A percentile compares a stretch with the other conserved stretches of the same genome.
Evolutionary conservation across 352 stramenopile species (phyloP).

Genomic region (Stramenopiles sp.): DNA sequence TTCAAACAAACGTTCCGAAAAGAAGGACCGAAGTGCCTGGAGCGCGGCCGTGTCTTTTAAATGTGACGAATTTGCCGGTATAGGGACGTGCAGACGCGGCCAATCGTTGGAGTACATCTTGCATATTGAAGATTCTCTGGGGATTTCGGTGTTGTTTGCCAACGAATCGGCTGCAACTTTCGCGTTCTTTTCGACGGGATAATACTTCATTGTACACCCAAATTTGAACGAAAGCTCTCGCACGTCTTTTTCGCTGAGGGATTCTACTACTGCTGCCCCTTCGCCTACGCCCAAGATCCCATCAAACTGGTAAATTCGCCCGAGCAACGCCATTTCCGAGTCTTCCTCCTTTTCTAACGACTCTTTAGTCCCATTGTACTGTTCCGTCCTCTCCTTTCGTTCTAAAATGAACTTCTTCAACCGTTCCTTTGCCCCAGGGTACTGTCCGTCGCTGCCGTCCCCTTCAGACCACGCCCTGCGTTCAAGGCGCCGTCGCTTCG

Average conservation of each 20-base stretch:
- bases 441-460: neutral
- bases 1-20: too few species aligned
- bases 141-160: neutral
- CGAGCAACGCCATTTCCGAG: too few species aligned
- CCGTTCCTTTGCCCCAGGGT: neutral
- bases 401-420: neutral
- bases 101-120: neutral
- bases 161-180: neutral
- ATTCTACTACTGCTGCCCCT: too few species aligned
- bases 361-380: too few species aligned
- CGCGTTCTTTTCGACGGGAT: neutral
- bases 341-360: too few species aligned
- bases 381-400: too few species aligned
- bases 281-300: too few species aligned
- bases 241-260: neutral
- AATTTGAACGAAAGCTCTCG: neutral
- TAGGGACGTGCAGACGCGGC: neutral
- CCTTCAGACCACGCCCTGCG: neutral
- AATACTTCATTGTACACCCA: neutral
- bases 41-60: neutral
- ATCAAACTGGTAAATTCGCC: too few species aligned
- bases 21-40: neutral
- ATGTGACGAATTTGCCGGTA: neutral
- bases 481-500: neutral
- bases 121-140: neutral